Evolutionary conservation across 371 early-diverging fungal genomes (phyloP), one percentile per base, ranked within the genome.

Genomic region (Nematocida sp.): DNA sequence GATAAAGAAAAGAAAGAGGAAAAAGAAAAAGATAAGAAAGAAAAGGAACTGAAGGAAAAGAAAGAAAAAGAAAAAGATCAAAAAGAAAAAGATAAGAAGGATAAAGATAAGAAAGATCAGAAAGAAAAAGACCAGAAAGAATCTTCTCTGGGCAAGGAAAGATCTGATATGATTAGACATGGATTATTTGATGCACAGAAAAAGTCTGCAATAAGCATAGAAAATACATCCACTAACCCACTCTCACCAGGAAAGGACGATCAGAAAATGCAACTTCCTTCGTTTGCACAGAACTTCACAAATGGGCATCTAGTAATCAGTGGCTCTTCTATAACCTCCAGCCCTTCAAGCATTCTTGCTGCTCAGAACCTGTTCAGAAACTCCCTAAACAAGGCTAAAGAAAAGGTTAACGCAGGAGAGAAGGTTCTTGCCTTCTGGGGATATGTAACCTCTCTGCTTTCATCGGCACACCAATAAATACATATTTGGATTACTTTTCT

Each of bases 401-500:
- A 15, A 13, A 78, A 78, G 11, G 42, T 18, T 15, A 78, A 71
- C 1, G 33, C 71, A 50, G 80, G 80, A 33, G 80, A 78, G 61
- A 54, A 78, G 13, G 50, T 78, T 23, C 54, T 78, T 44, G 80
- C 80, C 7, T 78, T 78, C 80, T 78, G 80, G 80, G 80, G 80
- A n/a, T 67, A 78, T 45, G 46, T 78, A 5, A 69, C 80, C 15
- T 78, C 80, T 6, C n/a, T 75, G 9, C 55, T 67, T 39, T 64
- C 64, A 7, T 33, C 64, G 1, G 64, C 15, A 13, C 39, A 42
- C 44, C 64, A 64, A 64, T 64, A 64, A 64, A 64, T 64, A 42
- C 11, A 33, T 33, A 33, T 33, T 33, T 33, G 33, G 33, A 33
- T 33, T 33, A 33, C 33, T 33, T 33, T 33, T 33, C 33, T 33